Evolutionary conservation across 1,284 basidiomycete genomes (phyloP), one percentile per base, ranked within the genome.

Genomic region (Agaricales sp.): DNA sequence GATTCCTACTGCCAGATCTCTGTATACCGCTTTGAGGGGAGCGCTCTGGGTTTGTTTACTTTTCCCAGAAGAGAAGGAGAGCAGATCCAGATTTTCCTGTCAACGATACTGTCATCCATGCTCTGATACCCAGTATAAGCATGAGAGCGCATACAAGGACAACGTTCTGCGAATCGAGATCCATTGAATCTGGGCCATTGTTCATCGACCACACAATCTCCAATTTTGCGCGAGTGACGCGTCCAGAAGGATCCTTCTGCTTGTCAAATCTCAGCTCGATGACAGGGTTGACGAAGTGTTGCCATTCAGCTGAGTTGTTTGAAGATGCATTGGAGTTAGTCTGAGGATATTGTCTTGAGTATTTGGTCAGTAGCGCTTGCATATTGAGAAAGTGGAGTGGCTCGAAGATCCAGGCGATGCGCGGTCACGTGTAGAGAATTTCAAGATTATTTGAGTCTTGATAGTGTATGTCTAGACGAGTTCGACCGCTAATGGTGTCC

Each of bases 21-120:
- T 77, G 59, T 83, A 86, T 3, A 87, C 82, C 4, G 82, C 85
- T 60, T 86, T 88, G 30, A 88, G 63, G 26, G 86, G 84, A 45
- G 58, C 68, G 61, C 16, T 65, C 57, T 39, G 56, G 50, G 45
- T 60, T 61, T 46, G 58, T 48, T 44, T 55, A 54, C 8, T 54
- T 47, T 63, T 54, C 45, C 74, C 57, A 11, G 67, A 66, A 1
- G 82, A 81, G 59, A 85, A 83, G 1, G 75, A 69, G 19, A 86
- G 62, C 13, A 88, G 62, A 54, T 88, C 84, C 25, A 88, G 54
- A 59, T 88, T 82, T 63, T 88, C 85, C 85, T 87, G 57, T 41
- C 20, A 43, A 23, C 20, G 18, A 41, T 20, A n/a, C 16, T n/a
- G 12, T 21, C 23, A 21, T 16, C 30, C 12, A 51, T 38, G 47